Evolutionary conservation across 1,284 basidiomycete species (phyloP), one percentile per base, ranked within the genome.

Genomic region (Phellinidium pouzarii): DNA sequence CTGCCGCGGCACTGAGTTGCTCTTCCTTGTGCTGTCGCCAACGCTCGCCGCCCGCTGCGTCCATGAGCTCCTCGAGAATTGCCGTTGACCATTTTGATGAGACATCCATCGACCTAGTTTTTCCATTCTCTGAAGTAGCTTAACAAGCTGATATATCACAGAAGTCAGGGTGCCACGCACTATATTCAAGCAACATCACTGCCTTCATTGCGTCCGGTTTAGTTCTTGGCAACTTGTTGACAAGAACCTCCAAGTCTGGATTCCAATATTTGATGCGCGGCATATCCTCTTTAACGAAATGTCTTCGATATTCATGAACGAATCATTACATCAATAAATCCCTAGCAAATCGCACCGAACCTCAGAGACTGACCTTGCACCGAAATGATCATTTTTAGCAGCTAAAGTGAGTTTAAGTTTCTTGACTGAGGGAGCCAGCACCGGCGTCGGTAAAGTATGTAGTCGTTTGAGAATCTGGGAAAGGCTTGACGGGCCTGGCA

Each of bases 251-350:
- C 25, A 87, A 60, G 8, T 70, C 62, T 0, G 84, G 86, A 60
- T 90, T 90, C 1, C 78, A 80, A 65, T 78, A 87, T 6, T 77
- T 80, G 71, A 90, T 85, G 29, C 84, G 73, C 1, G 85, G 85
- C 0, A 90, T 67, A 19, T 86, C 74, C 40, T 89, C 80, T 61
- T 84, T 86, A 41, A 84, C 73, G 58, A 90, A 90, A 70, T 88
- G 80, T 47, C 87, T 87, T 31, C 29, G 29, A 5, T n/a, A n/a
- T n/a, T n/a, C n/a, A n/a, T n/a, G n/a, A n/a, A n/a, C n/a, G n/a
- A n/a, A n/a, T n/a, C n/a, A n/a, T n/a, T n/a, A n/a, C n/a, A n/a
- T n/a, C n/a, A n/a, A n/a, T n/a, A n/a, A n/a, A n/a, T n/a, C n/a
- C n/a, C n/a, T n/a, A n/a, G n/a, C n/a, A n/a, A n/a, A n/a, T n/a